phyloP scores from a whole-genome alignment of 2,329 filamentous ascomycete genomes.

The Aspergillus fructus region DNA sequence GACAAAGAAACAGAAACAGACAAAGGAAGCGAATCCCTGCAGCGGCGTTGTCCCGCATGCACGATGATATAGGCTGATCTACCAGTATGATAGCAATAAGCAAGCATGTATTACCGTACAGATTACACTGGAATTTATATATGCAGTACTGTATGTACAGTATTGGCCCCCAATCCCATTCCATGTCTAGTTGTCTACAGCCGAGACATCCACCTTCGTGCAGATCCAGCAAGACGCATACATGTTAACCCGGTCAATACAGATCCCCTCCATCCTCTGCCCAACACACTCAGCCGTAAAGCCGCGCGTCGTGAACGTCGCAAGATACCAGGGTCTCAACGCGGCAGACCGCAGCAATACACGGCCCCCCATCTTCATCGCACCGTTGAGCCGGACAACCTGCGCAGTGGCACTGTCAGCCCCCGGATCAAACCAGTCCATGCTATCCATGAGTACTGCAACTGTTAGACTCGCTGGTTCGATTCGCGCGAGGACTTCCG shows the following conservation, averaged over 20 bases:
- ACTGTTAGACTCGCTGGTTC: not conserved
- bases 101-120: not conserved
- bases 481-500: not conserved
- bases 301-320: not conserved
- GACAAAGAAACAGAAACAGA: not conserved
- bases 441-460: not conserved
- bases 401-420: not conserved
- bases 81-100: not conserved
- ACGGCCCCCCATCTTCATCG: not conserved
- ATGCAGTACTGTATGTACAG: too few relatives aligned
- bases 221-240: constrained; percentile 1
- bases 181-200: not conserved
- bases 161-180: too few relatives aligned
- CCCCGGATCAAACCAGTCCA: not conserved
- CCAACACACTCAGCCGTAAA: not conserved
- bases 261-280: not conserved
- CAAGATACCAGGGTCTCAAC: not conserved
- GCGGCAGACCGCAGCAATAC: not conserved
- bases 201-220: not conserved
- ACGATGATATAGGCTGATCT: not conserved
- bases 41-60: not conserved
- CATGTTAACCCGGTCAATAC: constrained; percentile 1
- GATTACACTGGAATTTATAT: not conserved
- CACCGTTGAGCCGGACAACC: not conserved
- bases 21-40: not conserved